Percentiles rank a stretch among this genome's conserved stretches.
phyloP scores from a whole-genome alignment of 1,139 yeast species.

The Protomyces lactucae-debilis region DNA sequence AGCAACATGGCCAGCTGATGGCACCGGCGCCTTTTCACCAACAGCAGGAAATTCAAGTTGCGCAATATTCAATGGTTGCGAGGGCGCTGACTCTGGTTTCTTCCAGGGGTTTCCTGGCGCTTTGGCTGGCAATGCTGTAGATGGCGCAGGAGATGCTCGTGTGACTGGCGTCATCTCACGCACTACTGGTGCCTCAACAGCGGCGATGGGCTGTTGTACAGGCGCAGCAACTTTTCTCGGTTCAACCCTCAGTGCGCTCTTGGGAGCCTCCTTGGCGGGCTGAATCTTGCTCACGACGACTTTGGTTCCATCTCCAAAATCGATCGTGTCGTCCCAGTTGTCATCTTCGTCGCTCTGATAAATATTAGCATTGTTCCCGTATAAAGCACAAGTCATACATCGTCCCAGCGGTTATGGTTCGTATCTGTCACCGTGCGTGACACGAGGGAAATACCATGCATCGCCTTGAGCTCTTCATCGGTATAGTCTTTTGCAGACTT shows the following conservation, averaged over 20 bases:
- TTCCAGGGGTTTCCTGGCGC: conserved; percentile 15
- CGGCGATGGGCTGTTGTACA: neutral
- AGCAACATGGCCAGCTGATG: neutral
- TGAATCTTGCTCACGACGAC: conserved; percentile 31
- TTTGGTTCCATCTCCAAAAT: conserved; percentile 36
- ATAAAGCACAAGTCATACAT: conserved; percentile 1
- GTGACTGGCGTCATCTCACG: neutral
- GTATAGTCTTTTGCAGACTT: conserved; percentile 23
- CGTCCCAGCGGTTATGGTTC: conserved; percentile 27
- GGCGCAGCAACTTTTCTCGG: neutral
- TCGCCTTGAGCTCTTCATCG: conserved; percentile 26
- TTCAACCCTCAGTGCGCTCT: neutral
- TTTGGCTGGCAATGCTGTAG: neutral
- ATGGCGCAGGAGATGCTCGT: neutral
- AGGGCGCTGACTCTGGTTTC: neutral
- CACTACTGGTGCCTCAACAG: neutral
- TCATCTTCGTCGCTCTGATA: conserved; percentile 39
- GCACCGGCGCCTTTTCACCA: neutral
- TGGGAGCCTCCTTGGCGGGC: neutral
- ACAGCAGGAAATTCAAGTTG: neutral
- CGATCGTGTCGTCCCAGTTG: conserved; percentile 36
- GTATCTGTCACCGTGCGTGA: conserved; percentile 10
- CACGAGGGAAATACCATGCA: conserved; percentile 28
- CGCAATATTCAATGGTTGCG: neutral
- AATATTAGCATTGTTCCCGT: neutral